Base-by-base conservation (phyloP, 495 filamentous ascomycete genomes). In the Jackrogersella multiformis region DNA sequence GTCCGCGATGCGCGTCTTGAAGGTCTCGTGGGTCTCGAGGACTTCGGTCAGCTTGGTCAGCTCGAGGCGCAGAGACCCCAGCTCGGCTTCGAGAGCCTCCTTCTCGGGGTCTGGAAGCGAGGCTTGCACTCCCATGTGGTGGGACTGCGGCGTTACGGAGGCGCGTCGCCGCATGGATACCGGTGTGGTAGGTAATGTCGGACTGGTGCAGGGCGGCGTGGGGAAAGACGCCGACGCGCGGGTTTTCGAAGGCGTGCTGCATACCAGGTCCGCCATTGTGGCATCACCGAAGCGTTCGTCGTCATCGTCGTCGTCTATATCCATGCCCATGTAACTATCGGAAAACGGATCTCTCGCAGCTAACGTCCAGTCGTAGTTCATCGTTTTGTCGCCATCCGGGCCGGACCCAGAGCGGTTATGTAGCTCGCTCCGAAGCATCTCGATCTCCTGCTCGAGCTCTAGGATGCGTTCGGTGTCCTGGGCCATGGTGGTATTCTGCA, bases 151-250 rank as follows among this genome's bases (percentile, higher is more conserved):
- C 5, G 80, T 83, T 10, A 72, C 53, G 0, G 78, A 77, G 10
- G 57, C 44, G 13, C 70, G 70, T 36, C 44, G 56, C 9, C 72
- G 63, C 24, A 32, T 21, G 4, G 72, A 74, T 24, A 34, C 58
- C 28, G 72, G 72, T 6, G 66, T 74, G 0, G 56, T n/a, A 1
- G 72, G 72, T 16, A 68, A 21, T 7, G 66, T 56, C 1, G 81
- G 81, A 48, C 81, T 83, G 0, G 81, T 83, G 26, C 76, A 71
- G 18, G 84, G 84, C 1, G 84, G 84, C 8, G 83, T 83, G 13
- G 78, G 79, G 45, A 85, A 84, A 0, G 82, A 82, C 2, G 64
- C 61, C 0, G 70, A 73, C 12, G 51, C 63, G 5, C 65, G 63
- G 7, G 15, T 56, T 18, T 77, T 73, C 0, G 78, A 74, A 1